phyloP scores from a whole-genome alignment of 345 rosid genomes.

The Salix caprea region DNA sequence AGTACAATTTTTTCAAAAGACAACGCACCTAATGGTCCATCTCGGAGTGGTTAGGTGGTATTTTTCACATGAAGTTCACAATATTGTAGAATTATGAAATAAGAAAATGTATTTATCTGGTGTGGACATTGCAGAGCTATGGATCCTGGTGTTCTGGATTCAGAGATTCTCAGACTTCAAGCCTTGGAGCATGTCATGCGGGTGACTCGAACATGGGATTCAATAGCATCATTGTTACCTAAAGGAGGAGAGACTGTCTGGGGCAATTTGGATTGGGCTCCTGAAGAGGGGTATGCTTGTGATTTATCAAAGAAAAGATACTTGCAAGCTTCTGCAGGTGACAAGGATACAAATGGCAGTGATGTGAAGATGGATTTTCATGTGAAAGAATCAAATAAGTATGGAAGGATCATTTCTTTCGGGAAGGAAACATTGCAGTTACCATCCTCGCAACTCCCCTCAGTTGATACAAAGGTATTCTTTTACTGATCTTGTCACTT shows the following conservation, averaged over 20 bases:
- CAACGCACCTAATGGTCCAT: not conserved
- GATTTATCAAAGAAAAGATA: constrained; percentile 32
- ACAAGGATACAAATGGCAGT: constrained; percentile 27
- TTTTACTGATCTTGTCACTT: not conserved
- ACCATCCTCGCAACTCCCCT: constrained; percentile 44
- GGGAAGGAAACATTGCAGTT: constrained; percentile 45
- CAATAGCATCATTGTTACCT: constrained; percentile 56
- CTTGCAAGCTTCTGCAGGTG: constrained; percentile 12
- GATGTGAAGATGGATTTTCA: constrained; percentile 25
- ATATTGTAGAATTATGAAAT: too few species aligned
- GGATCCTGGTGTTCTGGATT: constrained; percentile 47
- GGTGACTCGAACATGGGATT: constrained; percentile 74
- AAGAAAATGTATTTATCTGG: constrained; percentile 1
- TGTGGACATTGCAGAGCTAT: constrained; percentile 39
- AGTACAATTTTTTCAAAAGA: not conserved
- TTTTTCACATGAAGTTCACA: not conserved
- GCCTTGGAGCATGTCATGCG: constrained; percentile 53
- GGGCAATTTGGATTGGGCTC: constrained; percentile 62
- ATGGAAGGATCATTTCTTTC: constrained; percentile 64
- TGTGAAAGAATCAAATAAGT: constrained; percentile 38
- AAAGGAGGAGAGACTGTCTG: constrained; percentile 78
- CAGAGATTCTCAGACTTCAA: constrained; percentile 52
- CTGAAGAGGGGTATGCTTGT: constrained; percentile 49
- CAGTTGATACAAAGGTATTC: constrained; percentile 37
- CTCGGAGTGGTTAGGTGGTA: too few species aligned